Evolutionary conservation across 2,329 filamentous ascomycete genomes (phyloP).

Genomic region (Xylaria digitata): DNA sequence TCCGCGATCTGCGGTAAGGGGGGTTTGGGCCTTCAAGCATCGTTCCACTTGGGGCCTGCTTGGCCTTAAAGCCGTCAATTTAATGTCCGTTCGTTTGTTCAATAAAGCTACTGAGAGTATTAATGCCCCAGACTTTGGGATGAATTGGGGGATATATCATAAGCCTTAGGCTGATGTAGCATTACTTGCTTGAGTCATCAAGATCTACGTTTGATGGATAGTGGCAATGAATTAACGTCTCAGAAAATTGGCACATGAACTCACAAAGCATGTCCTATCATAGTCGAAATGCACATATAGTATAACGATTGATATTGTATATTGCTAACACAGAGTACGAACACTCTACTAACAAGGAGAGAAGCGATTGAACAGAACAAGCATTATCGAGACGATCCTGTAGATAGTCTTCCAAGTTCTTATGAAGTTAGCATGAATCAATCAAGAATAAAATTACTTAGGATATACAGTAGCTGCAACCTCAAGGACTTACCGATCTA

Average conservation of each 20-base stretch:
- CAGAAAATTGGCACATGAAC: background rate
- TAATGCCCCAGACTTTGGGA: background rate
- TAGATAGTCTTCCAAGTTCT: background rate
- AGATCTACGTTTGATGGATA: background rate
- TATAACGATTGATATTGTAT: background rate
- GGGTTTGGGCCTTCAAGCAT: conserved; percentile 25
- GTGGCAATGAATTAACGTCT: background rate
- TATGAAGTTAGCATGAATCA: background rate
- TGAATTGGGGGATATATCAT: background rate
- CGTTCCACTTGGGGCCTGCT: conserved; percentile 13
- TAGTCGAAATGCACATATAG: background rate
- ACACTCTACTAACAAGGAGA: background rate
- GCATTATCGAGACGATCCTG: too few species aligned
- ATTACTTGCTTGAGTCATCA: background rate
- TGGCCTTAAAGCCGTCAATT: conserved; percentile 9
- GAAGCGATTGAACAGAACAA: background rate
- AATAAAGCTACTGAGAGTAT: background rate
- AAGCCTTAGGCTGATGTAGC: background rate
- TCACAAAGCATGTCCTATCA: background rate
- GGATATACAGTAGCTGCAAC: background rate
- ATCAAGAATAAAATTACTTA: background rate
- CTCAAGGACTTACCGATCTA: background rate
- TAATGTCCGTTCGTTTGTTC: background rate
- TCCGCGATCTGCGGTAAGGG: conserved; percentile 33
- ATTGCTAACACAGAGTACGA: background rate